Percentiles rank a stretch among this genome's conserved stretches.
phyloP scores from a whole-genome alignment of 257 asterid species.

The Nicotiana attenuata region DNA sequence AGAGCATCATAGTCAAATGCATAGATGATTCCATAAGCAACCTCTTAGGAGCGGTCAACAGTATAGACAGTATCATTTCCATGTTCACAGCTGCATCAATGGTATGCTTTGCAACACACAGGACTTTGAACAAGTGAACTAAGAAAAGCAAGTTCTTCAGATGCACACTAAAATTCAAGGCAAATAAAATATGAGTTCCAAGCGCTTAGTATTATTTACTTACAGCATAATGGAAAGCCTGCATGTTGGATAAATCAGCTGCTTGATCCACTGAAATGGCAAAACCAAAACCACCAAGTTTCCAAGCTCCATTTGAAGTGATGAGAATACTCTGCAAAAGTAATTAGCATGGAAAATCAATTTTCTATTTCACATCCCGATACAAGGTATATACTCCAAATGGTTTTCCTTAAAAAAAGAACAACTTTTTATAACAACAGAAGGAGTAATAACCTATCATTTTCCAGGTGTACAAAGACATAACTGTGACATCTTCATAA shows the following conservation, averaged over 20 bases:
- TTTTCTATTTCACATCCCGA: slow-evolving; percentile 17
- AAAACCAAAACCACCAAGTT: slow-evolving; percentile 95
- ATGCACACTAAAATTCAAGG: not conserved
- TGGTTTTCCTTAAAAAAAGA: not conserved
- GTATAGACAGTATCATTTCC: not conserved
- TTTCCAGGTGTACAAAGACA: not conserved
- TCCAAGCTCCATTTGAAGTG: slow-evolving; percentile 99
- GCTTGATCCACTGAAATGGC: slow-evolving; percentile 67
- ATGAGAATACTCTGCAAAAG: slow-evolving; percentile 69
- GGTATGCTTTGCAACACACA: not conserved
- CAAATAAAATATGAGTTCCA: not conserved
- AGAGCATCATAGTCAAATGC: not conserved
- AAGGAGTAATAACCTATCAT: not conserved
- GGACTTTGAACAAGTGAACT: not conserved
- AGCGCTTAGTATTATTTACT: slow-evolving; percentile 31
- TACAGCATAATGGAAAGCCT: slow-evolving; percentile 93
- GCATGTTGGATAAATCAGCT: slow-evolving; percentile 56
- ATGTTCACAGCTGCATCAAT: not conserved
- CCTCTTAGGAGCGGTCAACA: not conserved
- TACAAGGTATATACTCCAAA: slow-evolving; percentile 9
- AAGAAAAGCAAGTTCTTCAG: slow-evolving; percentile 3
- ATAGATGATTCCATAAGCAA: not conserved
- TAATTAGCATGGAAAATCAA: not conserved
- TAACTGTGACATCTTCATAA: not conserved
- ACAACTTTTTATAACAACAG: not conserved